A percentile compares a stretch with the other conserved stretches of the same genome.
Conservation (phyloP, 2,329 filamentous ascomycete genomes). For the Blastomyces parvus region DNA sequence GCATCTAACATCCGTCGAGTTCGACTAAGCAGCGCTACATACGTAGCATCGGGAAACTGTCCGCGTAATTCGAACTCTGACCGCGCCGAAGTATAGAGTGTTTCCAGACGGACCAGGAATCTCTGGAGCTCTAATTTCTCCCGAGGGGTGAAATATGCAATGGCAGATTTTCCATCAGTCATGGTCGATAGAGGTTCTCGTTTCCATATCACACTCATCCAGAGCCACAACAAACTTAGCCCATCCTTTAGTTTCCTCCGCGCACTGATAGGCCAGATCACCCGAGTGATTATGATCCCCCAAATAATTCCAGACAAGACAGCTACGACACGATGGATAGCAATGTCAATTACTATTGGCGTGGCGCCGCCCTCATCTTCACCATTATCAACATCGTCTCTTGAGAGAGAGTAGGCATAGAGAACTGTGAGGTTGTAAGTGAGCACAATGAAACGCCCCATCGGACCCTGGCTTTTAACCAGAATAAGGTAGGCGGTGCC, state of each 20-base stretch:
- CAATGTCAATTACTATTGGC: constrained; percentile 80
- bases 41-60: constrained; percentile 69
- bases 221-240: constrained; percentile 79
- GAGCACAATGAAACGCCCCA: constrained; percentile 86
- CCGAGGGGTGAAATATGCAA: constrained; percentile 72
- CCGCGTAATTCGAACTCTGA: constrained; percentile 82
- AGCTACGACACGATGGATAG: constrained; percentile 74
- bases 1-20: constrained; percentile 81
- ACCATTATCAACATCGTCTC: constrained; percentile 70
- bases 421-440: constrained; percentile 93
- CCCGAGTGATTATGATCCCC: constrained; percentile 79
- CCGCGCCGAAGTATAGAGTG: constrained; percentile 60
- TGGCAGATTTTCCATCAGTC: constrained; percentile 46
- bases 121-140: constrained; percentile 82
- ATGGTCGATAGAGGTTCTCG: constrained; percentile 75
- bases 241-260: constrained; percentile 81
- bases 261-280: constrained; percentile 91
- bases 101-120: constrained; percentile 64
- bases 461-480: constrained; percentile 70
- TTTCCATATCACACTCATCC: constrained; percentile 95
- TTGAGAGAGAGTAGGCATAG: constrained; percentile 83
- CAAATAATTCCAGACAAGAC: constrained; percentile 82
- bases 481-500: constrained; percentile 87
- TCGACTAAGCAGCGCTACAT: constrained; percentile 63
- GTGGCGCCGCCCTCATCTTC: constrained; percentile 74